Percentiles rank a stretch among this genome's conserved stretches.
Conservation (phyloP, 371 early-diverging fungal genomes). For the Actinomortierella wolfii region DNA sequence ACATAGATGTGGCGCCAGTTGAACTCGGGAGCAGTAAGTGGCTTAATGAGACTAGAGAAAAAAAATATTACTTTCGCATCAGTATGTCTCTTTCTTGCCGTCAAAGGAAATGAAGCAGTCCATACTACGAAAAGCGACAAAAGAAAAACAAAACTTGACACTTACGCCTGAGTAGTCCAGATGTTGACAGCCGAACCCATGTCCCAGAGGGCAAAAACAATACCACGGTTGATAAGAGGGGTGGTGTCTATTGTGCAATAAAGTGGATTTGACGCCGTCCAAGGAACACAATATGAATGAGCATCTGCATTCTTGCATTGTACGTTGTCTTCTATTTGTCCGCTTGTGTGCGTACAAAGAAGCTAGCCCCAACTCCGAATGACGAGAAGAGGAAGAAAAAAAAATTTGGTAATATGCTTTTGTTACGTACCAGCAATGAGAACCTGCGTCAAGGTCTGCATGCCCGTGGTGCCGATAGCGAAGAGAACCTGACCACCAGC, state of each 20-base stretch:
- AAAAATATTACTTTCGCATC: neutral
- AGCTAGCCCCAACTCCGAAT: too few species aligned
- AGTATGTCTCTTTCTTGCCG: neutral
- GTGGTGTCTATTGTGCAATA: slow-evolving; percentile 21
- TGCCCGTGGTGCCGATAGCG: slow-evolving; percentile 51
- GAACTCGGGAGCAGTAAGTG: slow-evolving; percentile 31
- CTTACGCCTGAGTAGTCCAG: slow-evolving; percentile 11
- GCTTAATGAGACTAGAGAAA: slow-evolving; percentile 20
- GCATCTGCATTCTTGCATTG: neutral
- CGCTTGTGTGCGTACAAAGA: neutral
- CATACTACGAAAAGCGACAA: too few species aligned
- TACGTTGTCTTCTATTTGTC: neutral
- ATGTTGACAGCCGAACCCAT: slow-evolving; percentile 24
- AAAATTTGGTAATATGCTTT: neutral
- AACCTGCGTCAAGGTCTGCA: slow-evolving; percentile 47
- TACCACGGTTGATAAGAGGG: slow-evolving; percentile 30
- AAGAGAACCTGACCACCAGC: slow-evolving; percentile 51
- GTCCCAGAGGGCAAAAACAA: slow-evolving; percentile 38
- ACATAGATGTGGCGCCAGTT: slow-evolving; percentile 50
- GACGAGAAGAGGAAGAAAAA: too few species aligned
- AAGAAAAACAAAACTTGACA: too few species aligned
- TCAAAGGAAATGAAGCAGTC: neutral
- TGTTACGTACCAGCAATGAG: slow-evolving; percentile 49
- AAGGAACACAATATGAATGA: too few species aligned
- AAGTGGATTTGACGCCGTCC: neutral